Percentiles rank a stretch among this genome's conserved stretches.
Conservation (phyloP, 495 filamentous ascomycete species). For the Gamarada debralockiae region DNA sequence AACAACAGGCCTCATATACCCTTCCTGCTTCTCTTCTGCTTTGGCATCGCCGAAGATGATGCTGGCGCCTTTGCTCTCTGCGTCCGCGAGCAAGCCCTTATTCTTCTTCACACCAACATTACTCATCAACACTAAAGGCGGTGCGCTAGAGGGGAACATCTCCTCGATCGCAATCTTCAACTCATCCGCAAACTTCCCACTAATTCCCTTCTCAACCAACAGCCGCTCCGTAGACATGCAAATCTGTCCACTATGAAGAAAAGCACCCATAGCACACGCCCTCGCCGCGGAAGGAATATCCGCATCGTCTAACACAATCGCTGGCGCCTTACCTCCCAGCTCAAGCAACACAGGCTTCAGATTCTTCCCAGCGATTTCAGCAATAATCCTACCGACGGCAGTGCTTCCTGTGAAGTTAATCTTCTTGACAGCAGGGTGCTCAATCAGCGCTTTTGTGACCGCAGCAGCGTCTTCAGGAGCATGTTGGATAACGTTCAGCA, state of each 20-base stretch:
- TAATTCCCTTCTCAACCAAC: constrained; percentile 68
- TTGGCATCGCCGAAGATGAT: constrained; percentile 59
- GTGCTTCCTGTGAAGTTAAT: constrained; percentile 67
- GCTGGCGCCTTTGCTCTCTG: constrained; percentile 63
- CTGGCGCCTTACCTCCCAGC: constrained; percentile 62
- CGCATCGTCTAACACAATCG: constrained; percentile 64
- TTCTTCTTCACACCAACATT: constrained; percentile 59
- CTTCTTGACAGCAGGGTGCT: constrained; percentile 51
- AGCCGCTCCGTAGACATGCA: constrained; percentile 93
- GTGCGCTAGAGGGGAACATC: constrained; percentile 40
- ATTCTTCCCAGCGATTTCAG: constrained; percentile 51
- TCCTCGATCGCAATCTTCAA: constrained; percentile 40
- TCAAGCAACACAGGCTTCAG: constrained; percentile 67
- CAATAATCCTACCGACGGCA: constrained; percentile 53
- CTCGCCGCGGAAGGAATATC: constrained; percentile 54
- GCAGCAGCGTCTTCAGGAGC: constrained; percentile 45
- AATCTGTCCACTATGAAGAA: constrained; percentile 69
- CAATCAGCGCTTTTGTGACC: constrained; percentile 53
- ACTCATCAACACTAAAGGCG: constrained; percentile 56
- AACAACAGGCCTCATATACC: constrained; percentile 67
- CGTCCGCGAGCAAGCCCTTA: constrained; percentile 60
- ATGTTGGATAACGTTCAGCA: constrained; percentile 55
- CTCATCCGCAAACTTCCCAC: constrained; percentile 59
- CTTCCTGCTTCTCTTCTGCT: constrained; percentile 37
- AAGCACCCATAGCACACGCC: constrained; percentile 46